These are phyloP conservation scores for Pleurotus platypus DNA, from an alignment of 768 basidiomycete genomes.

Conservation along the genomic window DNA sequence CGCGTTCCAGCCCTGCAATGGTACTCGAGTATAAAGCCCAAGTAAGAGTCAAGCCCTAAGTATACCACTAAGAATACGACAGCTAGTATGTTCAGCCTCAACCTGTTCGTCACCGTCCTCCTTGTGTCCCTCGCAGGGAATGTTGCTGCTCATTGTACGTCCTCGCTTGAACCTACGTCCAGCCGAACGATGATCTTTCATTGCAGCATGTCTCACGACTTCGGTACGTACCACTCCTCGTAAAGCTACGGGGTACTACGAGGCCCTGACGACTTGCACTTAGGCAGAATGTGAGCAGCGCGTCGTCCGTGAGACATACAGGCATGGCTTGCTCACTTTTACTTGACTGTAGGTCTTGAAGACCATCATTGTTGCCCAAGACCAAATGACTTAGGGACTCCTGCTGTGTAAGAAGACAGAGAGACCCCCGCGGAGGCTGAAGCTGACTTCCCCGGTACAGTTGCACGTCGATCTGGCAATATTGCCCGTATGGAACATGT, in stretches of 20 bases:
- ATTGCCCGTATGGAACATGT: constrained; percentile 3
- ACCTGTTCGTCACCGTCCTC: neutral
- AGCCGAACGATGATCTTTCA: no score
- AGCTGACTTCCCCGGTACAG: neutral
- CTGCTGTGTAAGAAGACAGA: neutral
- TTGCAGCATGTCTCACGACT: neutral
- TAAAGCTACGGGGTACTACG: neutral
- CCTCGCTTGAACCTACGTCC: neutral
- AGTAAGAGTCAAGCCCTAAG: no score
- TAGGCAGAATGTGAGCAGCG: no score
- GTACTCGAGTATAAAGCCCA: no score
- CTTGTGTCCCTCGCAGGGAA: neutral
- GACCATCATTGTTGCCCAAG: constrained; percentile 5
- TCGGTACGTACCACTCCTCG: neutral
- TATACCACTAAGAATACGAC: neutral
- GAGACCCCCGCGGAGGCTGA: neutral
- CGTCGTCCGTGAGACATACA: no score
- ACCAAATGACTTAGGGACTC: neutral
- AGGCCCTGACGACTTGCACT: no score
- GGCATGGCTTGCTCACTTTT: neutral
- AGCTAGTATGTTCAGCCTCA: neutral
- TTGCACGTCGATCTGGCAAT: constrained; percentile 2
- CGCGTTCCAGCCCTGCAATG: no score
- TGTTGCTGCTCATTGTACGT: neutral
- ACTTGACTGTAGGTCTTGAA: no score